Base-by-base conservation (phyloP, 306 rosid species). In the Notholithocarpus densiflorus region DNA sequence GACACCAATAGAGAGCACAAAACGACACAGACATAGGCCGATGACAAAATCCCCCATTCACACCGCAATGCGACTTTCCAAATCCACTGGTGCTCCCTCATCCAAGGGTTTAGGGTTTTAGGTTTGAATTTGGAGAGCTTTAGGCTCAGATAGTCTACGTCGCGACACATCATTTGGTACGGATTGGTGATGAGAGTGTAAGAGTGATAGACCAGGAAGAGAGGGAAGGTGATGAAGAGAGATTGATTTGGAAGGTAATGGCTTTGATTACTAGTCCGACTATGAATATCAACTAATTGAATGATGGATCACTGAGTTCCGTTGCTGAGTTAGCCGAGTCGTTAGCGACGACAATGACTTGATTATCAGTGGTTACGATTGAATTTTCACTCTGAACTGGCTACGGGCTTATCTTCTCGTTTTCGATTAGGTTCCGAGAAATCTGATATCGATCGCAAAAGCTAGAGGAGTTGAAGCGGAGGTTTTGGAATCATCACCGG, bases 41-140 rank as follows among this genome's bases (percentile, higher is more conserved):
- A 82, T 89, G 88, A 90, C 13, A 94, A 11, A 9, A 92, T 72
- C 1, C 98, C 97, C 96, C 92, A 86, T 40, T 85, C 93, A 20
- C 82, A 92, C 4, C 87, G 81, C 81, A 82, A 83, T 12, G 83
- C 89, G 21, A 82, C 72, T 40, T 87, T 84, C 96, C 89, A 85
- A 75, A 88, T 68, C 66, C 89, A 57, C 4, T 82, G 78, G 57
- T 77, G 68, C 53, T 88, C 90, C 81, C 79, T 79, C 43, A 83
- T 45, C 52, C 32, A 62, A 1, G 92, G 92, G 57, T 84, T 75
- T 19, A 82, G 55, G 31, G 62, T 37, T 52, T 73, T 75, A 68
- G 52, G 9, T 55, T 71, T 60, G 3, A 74, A 71, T 73, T 79
- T 78, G 13, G 56, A 68, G 51, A 82, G 6, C 68, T 85, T 72